Evolutionary conservation across 495 filamentous ascomycete species (phyloP).

Genomic region (Aspergillus sclerotiicarbonarius): DNA sequence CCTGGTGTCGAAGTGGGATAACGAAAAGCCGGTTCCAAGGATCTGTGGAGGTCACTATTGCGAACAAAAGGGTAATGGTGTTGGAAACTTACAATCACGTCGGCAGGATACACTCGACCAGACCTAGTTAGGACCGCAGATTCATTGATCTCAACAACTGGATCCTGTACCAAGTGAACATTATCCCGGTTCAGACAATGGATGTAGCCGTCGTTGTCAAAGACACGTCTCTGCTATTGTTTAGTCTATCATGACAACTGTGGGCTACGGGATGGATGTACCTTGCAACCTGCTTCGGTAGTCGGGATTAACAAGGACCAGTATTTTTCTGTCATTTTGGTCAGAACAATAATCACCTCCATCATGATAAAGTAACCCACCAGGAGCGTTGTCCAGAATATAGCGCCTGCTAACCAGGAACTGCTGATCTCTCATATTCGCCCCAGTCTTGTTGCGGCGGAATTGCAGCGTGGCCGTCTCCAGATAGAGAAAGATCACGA

Average conservation of each 20-base stretch:
- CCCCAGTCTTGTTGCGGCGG: not conserved
- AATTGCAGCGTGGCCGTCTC: not conserved
- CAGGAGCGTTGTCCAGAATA: not conserved
- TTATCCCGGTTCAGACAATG: conserved; percentile 13
- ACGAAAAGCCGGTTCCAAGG: conserved; percentile 14
- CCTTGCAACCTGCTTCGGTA: not conserved
- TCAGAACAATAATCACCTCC: not conserved
- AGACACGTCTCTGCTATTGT: conserved; percentile 14
- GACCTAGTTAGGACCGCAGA: conserved; percentile 17
- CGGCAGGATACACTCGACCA: conserved; percentile 8
- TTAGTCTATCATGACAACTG: not conserved
- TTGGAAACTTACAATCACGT: conserved; percentile 16
- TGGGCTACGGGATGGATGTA: not conserved
- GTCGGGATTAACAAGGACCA: not conserved
- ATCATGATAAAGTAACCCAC: not conserved
- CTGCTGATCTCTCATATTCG: not conserved
- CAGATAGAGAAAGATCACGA: not conserved
- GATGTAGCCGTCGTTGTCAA: conserved; percentile 16
- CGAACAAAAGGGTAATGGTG: too few species aligned
- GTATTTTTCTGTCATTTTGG: conserved; percentile 1
- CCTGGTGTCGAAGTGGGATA: conserved; percentile 12
- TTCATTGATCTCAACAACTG: conserved; percentile 9
- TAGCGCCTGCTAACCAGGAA: not conserved
- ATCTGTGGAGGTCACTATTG: not conserved
- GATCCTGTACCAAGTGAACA: conserved; percentile 15